Evolutionary conservation across 225 moss, liverwort and hornwort genomes (phyloP).

Genomic region (Anthoceros angustus): DNA sequence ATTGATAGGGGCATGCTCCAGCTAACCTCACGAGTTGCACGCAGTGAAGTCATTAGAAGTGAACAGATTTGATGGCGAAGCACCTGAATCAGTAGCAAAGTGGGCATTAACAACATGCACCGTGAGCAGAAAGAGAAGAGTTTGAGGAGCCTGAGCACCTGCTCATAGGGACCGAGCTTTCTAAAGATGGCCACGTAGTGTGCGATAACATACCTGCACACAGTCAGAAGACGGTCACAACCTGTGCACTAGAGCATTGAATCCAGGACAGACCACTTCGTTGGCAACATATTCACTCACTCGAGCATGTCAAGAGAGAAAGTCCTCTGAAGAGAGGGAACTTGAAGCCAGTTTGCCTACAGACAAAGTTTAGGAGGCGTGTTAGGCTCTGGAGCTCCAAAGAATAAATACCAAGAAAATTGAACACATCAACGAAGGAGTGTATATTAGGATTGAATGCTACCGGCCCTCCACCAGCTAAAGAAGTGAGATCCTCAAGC

Average conservation of each 20-base stretch:
- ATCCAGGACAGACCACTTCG: not conserved
- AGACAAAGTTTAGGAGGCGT: slow-evolving; percentile 7
- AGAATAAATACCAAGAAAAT: no score
- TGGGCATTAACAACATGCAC: not conserved
- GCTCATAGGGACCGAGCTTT: slow-evolving; percentile 60
- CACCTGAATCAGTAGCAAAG: slow-evolving; percentile 29
- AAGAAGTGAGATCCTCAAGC: slow-evolving; percentile 79
- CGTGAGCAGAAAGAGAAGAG: not conserved
- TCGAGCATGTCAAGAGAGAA: slow-evolving; percentile 93
- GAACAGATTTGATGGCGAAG: slow-evolving; percentile 82
- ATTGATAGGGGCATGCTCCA: not conserved
- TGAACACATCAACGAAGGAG: no score
- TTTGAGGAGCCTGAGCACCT: slow-evolving; percentile 19
- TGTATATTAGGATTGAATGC: not conserved
- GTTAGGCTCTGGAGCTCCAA: not conserved
- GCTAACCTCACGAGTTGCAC: slow-evolving; percentile 62
- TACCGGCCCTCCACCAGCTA: slow-evolving; percentile 75
- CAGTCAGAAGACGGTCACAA: slow-evolving; percentile 4
- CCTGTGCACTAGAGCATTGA: not conserved
- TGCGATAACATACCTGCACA: slow-evolving; percentile 58
- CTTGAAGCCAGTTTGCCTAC: slow-evolving; percentile 74
- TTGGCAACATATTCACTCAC: slow-evolving; percentile 21
- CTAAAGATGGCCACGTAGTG: slow-evolving; percentile 78
- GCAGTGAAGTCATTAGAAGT: slow-evolving; percentile 88
- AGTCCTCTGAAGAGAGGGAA: slow-evolving; percentile 55